Percentiles rank a stretch among this genome's conserved stretches.
These are phyloP conservation scores for Phytophthora crassamura DNA, from an alignment of 352 stramenopile genomes.

Conservation along the genomic window DNA sequence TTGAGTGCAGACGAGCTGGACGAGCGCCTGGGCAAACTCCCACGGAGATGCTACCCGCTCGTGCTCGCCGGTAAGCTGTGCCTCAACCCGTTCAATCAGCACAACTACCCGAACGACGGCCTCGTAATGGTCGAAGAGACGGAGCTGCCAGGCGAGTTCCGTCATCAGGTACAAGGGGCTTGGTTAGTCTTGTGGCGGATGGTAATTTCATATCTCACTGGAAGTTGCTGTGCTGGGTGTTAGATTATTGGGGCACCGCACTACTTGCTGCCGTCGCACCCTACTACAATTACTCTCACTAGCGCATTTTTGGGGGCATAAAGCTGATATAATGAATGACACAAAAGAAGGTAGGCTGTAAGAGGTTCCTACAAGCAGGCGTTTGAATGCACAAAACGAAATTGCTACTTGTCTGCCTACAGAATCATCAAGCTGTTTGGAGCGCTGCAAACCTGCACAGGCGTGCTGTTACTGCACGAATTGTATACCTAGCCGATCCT, in stretches of 20 bases:
- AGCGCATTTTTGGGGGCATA: conserved; percentile 59
- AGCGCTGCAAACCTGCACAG: too few species aligned
- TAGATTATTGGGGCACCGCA: conserved; percentile 63
- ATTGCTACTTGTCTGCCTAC: too few species aligned
- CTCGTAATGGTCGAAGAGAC: conserved; percentile 75
- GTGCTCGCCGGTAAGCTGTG: conserved; percentile 70
- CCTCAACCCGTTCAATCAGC: conserved; percentile 79
- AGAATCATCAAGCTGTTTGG: too few species aligned
- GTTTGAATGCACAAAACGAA: too few species aligned
- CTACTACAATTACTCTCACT: conserved; percentile 52
- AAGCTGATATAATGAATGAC: too few species aligned
- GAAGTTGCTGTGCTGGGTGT: not conserved
- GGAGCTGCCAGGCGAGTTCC: conserved; percentile 67
- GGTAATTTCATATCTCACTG: not conserved
- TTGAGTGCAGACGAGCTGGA: conserved; percentile 53
- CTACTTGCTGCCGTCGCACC: conserved; percentile 67
- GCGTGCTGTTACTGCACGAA: too few species aligned
- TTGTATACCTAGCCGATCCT: too few species aligned
- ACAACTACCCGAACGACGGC: conserved; percentile 77
- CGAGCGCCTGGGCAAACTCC: conserved; percentile 67
- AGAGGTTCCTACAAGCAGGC: too few species aligned
- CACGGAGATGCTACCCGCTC: conserved; percentile 62
- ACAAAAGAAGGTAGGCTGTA: too few species aligned
- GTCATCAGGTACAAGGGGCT: conserved; percentile 50
- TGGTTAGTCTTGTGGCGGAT: not conserved